phyloP scores from a whole-genome alignment of 2,329 filamentous ascomycete species.

The Pseudocercospora musae region DNA sequence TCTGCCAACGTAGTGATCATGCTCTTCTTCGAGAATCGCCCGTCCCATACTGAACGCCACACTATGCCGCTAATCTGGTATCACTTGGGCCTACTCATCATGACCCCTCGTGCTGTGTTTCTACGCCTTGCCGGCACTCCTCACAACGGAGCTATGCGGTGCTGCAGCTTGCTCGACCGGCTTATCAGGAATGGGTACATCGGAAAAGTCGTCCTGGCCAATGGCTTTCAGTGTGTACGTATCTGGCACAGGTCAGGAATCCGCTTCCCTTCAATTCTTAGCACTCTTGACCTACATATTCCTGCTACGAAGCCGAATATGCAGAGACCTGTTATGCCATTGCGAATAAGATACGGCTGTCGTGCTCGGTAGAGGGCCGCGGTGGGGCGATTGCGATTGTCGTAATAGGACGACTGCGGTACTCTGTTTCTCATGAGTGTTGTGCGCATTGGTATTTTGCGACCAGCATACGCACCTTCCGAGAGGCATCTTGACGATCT shows the following conservation, averaged over 20 bases:
- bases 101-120: neutral
- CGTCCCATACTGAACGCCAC: constrained; percentile 10
- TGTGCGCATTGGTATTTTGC: neutral
- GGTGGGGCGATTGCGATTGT: constrained; percentile 78
- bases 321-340: constrained; percentile 73
- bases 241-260: constrained; percentile 48
- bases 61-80: constrained; percentile 12
- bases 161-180: constrained; percentile 50
- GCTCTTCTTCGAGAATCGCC: neutral
- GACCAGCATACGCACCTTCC: constrained; percentile 16
- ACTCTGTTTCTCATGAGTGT: constrained; percentile 32
- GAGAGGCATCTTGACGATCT: constrained; percentile 20
- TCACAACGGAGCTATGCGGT: constrained; percentile 23
- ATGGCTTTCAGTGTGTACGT: constrained; percentile 75
- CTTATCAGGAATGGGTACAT: constrained; percentile 82
- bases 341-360: constrained; percentile 87
- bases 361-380: constrained; percentile 87
- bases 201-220: constrained; percentile 94
- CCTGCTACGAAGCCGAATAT: constrained; percentile 73
- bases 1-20: neutral
- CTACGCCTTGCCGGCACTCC: constrained; percentile 25
- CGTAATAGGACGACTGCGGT: constrained; percentile 82
- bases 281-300: constrained; percentile 68
- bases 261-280: neutral
- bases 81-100: constrained; percentile 3